phyloP scores from a whole-genome alignment of 192 early-diverging fungal genomes.

The Backusella mclennaniae region DNA sequence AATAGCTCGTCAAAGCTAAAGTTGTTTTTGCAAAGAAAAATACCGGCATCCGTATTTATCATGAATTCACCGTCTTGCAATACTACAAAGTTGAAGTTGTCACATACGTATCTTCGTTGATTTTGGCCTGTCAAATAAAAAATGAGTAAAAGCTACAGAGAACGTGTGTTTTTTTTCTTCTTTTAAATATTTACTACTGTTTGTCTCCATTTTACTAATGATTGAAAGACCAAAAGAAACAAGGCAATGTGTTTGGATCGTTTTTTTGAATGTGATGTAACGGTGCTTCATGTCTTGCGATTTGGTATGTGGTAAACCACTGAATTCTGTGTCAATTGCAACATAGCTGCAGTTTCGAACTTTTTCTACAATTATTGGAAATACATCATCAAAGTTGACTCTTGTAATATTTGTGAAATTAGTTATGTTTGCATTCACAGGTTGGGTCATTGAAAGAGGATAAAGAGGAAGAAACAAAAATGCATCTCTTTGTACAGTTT shows the following conservation, averaged over 20 bases:
- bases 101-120: conserved; percentile 35
- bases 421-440: not conserved
- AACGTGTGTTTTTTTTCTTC: not conserved
- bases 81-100: conserved; percentile 50
- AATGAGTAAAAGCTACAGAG: not conserved
- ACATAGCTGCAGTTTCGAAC: conserved; percentile 68
- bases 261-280: conserved; percentile 70
- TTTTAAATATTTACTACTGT: not conserved
- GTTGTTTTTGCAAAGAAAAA: conserved; percentile 83
- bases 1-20: conserved; percentile 85
- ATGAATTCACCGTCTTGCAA: conserved; percentile 40
- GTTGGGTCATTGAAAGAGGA: not conserved
- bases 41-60: conserved; percentile 67
- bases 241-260: conserved; percentile 75
- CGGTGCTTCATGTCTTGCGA: conserved; percentile 76
- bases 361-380: conserved; percentile 40
- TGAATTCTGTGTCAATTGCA: conserved; percentile 90
- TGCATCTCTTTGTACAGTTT: not conserved
- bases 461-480: not conserved
- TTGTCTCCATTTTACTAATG: conserved; percentile 43
- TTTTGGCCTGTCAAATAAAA: not conserved
- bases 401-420: conserved; percentile 69
- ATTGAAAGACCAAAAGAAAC: conserved; percentile 81
- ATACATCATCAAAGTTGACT: conserved; percentile 52
- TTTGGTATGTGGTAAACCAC: conserved; percentile 63